phyloP scores from a whole-genome alignment of 768 basidiomycete species.

The Naganishia vaughanmartiniae region DNA sequence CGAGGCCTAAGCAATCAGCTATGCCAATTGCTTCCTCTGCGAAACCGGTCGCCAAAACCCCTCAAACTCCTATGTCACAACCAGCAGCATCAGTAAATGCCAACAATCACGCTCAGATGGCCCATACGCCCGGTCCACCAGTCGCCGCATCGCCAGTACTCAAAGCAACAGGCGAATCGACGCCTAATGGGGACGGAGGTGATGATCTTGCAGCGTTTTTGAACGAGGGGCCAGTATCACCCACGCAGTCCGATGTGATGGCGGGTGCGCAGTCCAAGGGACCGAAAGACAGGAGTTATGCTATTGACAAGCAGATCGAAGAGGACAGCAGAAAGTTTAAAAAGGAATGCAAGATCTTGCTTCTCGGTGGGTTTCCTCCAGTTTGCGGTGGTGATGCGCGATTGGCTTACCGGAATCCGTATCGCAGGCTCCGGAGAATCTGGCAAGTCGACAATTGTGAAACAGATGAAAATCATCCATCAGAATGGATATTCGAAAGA shows the following conservation, averaged over 20 bases:
- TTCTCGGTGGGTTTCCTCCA: constrained; percentile 66
- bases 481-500: constrained; percentile 79
- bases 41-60: background rate
- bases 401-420: background rate
- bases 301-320: constrained; percentile 77
- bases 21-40: background rate
- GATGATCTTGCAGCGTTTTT: constrained; percentile 35
- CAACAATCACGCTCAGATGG: background rate
- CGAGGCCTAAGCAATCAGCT: background rate
- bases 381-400: constrained; percentile 9
- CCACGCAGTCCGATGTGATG: constrained; percentile 24
- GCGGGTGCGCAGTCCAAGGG: constrained; percentile 33
- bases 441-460: constrained; percentile 92
- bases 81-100: background rate
- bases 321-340: constrained; percentile 78
- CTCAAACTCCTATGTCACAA: background rate
- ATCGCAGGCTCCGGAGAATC: constrained; percentile 82
- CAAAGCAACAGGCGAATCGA: constrained; percentile 29
- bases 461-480: constrained; percentile 99
- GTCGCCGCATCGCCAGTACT: constrained; percentile 16
- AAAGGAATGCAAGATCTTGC: constrained; percentile 86
- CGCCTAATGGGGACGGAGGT: background rate
- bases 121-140: background rate
- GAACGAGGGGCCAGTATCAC: constrained; percentile 37
- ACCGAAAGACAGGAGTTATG: constrained; percentile 49